Base-by-base conservation (phyloP, 2,329 filamentous ascomycete genomes). In the Lecanosticta acicola region DNA sequence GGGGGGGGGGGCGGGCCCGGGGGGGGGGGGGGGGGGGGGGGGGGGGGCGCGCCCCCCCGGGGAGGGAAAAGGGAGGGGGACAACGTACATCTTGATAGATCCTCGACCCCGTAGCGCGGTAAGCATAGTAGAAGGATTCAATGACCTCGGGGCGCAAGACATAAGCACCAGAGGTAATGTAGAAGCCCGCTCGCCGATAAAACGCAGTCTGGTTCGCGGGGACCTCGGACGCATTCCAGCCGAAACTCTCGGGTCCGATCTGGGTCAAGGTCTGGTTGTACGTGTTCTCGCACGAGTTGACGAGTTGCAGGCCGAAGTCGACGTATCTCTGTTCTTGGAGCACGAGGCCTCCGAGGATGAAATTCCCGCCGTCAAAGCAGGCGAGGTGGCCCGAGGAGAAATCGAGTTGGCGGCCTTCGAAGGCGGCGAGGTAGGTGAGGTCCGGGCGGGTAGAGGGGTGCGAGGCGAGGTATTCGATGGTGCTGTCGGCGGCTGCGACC, bases 331-430 rank as follows among this genome's bases (percentile, higher is more conserved):
- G 71, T 40, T 78, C 69, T 38, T 75, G 68, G 32, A 94, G 77
- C 1, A 83, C 79, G 18, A 85, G 75, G 3, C 87, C 88, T 17
- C 84, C 88, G 14, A 94, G 78, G 57, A 94, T 82, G 68, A 94
- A 88, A 66, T 84, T 94, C 13, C 89, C 89, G 26, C 86, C 88
- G 46, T 85, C 79, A 61, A 94, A 94, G 66, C 87, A 93, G 29
- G 85, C 84, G 48, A 94, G 64, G 46, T 76, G 72, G 44, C 73
- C 63, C 17, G 64, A 73, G 37, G 57, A 54, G 24, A 70, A 60
- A 16, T 57, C 54, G 1, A 71, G 56, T 0, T 61, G 61, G 0
- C 63, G 67, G 33, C 75, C 74, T 16, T 74, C 59, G 58, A 75
- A 88, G 18, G 69, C 68, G 3, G 81, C 77, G 8, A 87, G 63